Conservation (phyloP, 768 basidiomycete genomes). For the Suillus subalutaceus region DNA sequence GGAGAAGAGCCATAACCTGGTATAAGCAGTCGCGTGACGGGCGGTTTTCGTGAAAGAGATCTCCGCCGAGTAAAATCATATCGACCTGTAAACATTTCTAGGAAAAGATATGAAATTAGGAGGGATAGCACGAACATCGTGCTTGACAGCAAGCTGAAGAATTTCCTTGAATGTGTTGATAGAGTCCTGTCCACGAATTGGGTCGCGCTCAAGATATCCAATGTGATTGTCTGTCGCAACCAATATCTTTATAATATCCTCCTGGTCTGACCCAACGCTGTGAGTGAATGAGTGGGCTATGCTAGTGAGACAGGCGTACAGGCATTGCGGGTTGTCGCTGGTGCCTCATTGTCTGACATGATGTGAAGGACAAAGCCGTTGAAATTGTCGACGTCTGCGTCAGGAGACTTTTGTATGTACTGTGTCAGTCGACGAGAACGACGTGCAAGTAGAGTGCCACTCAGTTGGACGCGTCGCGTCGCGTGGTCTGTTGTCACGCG, state of each 20-base stretch:
- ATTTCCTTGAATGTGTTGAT: conserved; percentile 96
- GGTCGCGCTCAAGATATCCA: conserved; percentile 93
- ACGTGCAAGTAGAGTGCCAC: not conserved
- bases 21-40: conserved; percentile 91
- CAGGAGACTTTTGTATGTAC: not conserved
- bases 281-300: not conserved
- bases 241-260: conserved; percentile 79
- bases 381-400: not conserved
- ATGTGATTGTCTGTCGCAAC: conserved; percentile 97
- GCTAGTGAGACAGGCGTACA: conserved; percentile 1
- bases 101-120: not conserved
- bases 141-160: conserved; percentile 84
- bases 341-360: conserved; percentile 5
- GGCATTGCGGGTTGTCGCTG: not conserved
- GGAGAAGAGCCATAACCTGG: conserved; percentile 83
- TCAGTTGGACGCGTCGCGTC: conserved; percentile 4
- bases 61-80: conserved; percentile 92
- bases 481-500: conserved; percentile 1
- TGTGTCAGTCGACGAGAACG: not conserved
- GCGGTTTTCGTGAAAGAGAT: conserved; percentile 97
- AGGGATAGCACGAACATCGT: conserved; percentile 62
- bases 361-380: not conserved
- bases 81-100: conserved; percentile 68
- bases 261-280: conserved; percentile 42
- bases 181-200: conserved; percentile 91